Conservation (phyloP, 2,329 filamentous ascomycete species). For the Grosmannia penicillata region DNA sequence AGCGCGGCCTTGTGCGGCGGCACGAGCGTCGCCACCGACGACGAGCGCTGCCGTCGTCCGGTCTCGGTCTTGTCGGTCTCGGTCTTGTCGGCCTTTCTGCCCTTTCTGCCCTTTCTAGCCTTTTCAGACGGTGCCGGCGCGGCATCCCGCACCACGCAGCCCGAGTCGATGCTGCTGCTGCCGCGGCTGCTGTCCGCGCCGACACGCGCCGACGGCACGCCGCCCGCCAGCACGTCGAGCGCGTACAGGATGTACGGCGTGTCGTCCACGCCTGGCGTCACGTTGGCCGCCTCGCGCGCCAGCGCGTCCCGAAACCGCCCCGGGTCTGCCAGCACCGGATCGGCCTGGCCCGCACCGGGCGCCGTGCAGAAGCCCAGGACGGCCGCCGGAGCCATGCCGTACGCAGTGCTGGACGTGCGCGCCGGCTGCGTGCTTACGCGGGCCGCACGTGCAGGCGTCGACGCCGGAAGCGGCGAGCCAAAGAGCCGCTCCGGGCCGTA, state of each 20-base stretch:
- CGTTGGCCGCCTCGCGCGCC: slow-evolving; percentile 31
- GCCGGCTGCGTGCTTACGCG: too few relatives aligned
- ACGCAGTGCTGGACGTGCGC: too few relatives aligned
- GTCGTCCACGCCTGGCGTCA: slow-evolving; percentile 70
- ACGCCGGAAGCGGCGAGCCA: slow-evolving; percentile 17
- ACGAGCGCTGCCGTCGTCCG: too few relatives aligned
- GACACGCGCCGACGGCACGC: slow-evolving; percentile 16
- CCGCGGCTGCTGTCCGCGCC: slow-evolving; percentile 36
- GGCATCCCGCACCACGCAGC: slow-evolving; percentile 20
- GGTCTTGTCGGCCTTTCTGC: too few relatives aligned
- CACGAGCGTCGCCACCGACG: too few relatives aligned
- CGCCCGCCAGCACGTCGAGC: slow-evolving; percentile 69
- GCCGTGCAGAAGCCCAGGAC: background rate
- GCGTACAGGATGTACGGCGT: slow-evolving; percentile 82
- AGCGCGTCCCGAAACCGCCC: slow-evolving; percentile 34
- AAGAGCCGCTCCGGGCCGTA: slow-evolving; percentile 28
- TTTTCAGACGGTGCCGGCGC: slow-evolving; percentile 12
- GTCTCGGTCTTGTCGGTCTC: too few relatives aligned
- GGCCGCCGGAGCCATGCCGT: background rate
- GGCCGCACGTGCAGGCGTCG: slow-evolving; percentile 7
- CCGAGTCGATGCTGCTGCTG: slow-evolving; percentile 16
- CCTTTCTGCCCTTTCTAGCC: too few relatives aligned
- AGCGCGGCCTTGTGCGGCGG: too few relatives aligned
- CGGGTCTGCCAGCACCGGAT: slow-evolving; percentile 2
- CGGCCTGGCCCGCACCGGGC: background rate